These are phyloP conservation scores for Metschnikowia orientalis DNA, from an alignment of 805 yeast genomes.

Conservation along the genomic window DNA sequence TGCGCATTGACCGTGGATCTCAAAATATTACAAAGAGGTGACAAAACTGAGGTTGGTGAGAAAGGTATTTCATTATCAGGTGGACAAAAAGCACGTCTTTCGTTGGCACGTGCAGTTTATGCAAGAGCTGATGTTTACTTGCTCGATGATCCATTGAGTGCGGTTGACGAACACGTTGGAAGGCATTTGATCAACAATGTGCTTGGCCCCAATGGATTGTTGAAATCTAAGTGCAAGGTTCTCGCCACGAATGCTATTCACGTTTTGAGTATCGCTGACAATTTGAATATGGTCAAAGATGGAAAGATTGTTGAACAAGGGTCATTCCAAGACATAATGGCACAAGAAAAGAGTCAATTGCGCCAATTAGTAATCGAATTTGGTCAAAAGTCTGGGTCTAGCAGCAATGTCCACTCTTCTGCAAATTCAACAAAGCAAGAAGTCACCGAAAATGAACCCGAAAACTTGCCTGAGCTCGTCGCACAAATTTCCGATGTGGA, in stretches of 20 bases:
- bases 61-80: slow-evolving; percentile 95
- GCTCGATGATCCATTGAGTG: slow-evolving; percentile 89
- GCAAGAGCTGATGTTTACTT: slow-evolving; percentile 88
- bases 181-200: slow-evolving; percentile 79
- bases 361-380: slow-evolving; percentile 56
- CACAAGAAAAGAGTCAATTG: slow-evolving; percentile 44
- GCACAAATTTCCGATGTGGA: slow-evolving; percentile 25
- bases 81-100: slow-evolving; percentile 94
- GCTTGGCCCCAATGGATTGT: slow-evolving; percentile 73
- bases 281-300: slow-evolving; percentile 62
- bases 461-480: slow-evolving; percentile 23
- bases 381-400: slow-evolving; percentile 43
- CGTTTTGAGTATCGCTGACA: slow-evolving; percentile 71
- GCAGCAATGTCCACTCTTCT: slow-evolving; percentile 13
- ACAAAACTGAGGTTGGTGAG: slow-evolving; percentile 91
- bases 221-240: slow-evolving; percentile 67
- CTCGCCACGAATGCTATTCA: slow-evolving; percentile 85
- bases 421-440: slow-evolving; percentile 21
- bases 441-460: slow-evolving; percentile 13
- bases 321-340: slow-evolving; percentile 49
- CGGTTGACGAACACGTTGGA: slow-evolving; percentile 97
- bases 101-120: slow-evolving; percentile 94
- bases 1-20: slow-evolving; percentile 85
- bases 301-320: slow-evolving; percentile 70
- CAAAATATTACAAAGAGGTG: slow-evolving; percentile 80